Evolutionary conservation across 2,329 filamentous ascomycete species (phyloP).

Genomic region (Rugonectria rugulosa): DNA sequence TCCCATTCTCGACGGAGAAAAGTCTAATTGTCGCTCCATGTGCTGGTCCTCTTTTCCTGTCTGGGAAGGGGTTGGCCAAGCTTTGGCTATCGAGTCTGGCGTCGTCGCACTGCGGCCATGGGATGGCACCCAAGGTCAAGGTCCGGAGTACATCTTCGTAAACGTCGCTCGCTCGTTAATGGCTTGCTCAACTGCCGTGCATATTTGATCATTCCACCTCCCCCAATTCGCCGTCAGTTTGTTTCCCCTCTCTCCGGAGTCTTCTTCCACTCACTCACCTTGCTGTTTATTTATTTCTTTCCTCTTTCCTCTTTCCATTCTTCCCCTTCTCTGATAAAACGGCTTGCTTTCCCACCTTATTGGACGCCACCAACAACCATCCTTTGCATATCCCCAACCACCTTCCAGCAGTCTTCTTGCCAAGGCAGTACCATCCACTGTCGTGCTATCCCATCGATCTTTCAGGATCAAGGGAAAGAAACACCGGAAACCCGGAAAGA

Average conservation of each 20-base stretch:
- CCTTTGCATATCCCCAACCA: neutral
- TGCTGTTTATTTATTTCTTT: neutral
- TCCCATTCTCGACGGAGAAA: conserved; percentile 25
- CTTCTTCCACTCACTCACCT: neutral
- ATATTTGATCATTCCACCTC: conserved; percentile 24
- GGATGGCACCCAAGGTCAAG: no score
- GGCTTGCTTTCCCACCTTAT: neutral
- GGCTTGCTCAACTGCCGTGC: conserved; percentile 16
- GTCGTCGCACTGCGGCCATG: conserved; percentile 3
- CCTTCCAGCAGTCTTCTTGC: conserved; percentile 4
- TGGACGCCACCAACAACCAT: neutral
- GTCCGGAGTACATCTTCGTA: neutral
- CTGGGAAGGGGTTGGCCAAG: conserved; percentile 24
- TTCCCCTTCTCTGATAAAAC: neutral
- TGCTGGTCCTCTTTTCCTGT: conserved; percentile 11
- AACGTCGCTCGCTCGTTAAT: neutral
- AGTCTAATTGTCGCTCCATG: conserved; percentile 34
- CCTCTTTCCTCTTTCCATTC: neutral
- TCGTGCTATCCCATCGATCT: conserved; percentile 4
- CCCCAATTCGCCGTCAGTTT: conserved; percentile 4
- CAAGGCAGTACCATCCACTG: conserved; percentile 3
- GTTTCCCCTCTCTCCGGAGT: neutral
- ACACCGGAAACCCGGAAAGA: neutral
- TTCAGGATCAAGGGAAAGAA: conserved; percentile 1
- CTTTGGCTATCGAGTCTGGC: conserved; percentile 5